A percentile compares a stretch with the other conserved stretches of the same genome.
phyloP scores from a whole-genome alignment of 805 yeast species.

The Cyberlindnera lachancei region DNA sequence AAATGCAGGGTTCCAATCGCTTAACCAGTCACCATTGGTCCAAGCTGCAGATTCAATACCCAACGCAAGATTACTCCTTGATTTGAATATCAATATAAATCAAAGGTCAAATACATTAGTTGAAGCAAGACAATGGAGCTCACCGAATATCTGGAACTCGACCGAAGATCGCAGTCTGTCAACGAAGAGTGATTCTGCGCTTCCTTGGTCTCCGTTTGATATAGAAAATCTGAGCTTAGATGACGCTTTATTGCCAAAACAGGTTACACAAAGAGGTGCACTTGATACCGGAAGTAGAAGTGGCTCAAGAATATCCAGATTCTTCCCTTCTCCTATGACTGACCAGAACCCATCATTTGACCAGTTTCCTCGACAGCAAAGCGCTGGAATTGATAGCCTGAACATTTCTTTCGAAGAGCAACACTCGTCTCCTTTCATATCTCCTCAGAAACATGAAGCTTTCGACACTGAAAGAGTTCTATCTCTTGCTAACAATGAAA shows the following conservation, averaged over 20 bases:
- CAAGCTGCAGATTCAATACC: no score
- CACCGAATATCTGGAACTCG: conserved; percentile 21
- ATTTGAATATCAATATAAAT: no score
- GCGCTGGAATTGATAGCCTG: conserved; percentile 1
- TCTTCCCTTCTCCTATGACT: conserved; percentile 19
- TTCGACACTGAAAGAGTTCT: no score
- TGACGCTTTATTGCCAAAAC: conserved; percentile 6
- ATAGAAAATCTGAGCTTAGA: conserved; percentile 16
- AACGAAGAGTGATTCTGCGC: conserved; percentile 21
- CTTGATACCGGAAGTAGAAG: conserved; percentile 3
- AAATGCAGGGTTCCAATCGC: conserved; percentile 11
- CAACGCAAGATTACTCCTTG: no score
- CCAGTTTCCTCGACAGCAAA: conserved; percentile 10
- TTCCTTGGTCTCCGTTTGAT: conserved; percentile 22
- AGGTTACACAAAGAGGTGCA: conserved; percentile 4
- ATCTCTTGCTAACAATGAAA: no score
- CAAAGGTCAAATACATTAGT: conserved; percentile 1
- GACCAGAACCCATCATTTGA: conserved; percentile 14
- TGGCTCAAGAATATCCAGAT: conserved; percentile 17
- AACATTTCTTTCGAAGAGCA: no score
- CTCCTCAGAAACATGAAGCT: no score
- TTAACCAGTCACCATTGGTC: conserved; percentile 19
- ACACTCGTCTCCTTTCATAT: no score
- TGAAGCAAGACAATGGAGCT: conserved; percentile 11
- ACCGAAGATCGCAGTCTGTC: conserved; percentile 19